Evolutionary conservation across 345 rosid genomes (phyloP).

Genomic region (Citrus medica): DNA sequence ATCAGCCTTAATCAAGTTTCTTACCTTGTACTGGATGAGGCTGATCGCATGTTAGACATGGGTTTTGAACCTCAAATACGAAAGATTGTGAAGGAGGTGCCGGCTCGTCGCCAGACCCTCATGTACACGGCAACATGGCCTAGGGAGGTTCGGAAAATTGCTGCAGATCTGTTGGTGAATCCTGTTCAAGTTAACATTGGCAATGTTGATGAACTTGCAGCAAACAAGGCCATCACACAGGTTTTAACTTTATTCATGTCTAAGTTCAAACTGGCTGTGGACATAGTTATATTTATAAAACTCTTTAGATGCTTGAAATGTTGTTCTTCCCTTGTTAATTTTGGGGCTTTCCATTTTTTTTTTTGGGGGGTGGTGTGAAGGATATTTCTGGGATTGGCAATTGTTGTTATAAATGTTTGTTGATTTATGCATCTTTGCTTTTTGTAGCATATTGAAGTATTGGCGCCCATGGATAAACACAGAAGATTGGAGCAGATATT

Average conservation of each 20-base stretch:
- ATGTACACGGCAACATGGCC: slow-evolving; percentile 99
- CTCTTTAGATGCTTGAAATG: background rate
- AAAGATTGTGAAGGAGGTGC: slow-evolving; percentile 92
- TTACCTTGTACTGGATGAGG: slow-evolving; percentile 95
- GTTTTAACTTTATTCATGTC: slow-evolving; percentile 29
- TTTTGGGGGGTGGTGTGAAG: background rate
- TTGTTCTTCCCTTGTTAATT: background rate
- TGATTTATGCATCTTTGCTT: background rate
- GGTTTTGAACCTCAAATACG: slow-evolving; percentile 98
- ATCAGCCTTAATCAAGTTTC: slow-evolving; percentile 83
- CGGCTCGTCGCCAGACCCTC: slow-evolving; percentile 90
- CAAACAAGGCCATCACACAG: slow-evolving; percentile 98
- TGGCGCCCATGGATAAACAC: slow-evolving; percentile 84
- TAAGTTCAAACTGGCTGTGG: background rate
- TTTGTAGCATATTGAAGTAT: slow-evolving; percentile 64
- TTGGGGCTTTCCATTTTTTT: background rate
- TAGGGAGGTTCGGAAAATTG: slow-evolving; percentile 93
- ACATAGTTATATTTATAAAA: background rate
- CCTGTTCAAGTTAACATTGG: slow-evolving; percentile 98
- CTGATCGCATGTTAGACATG: slow-evolving; percentile 99
- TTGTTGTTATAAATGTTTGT: background rate
- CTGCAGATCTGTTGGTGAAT: slow-evolving; percentile 86
- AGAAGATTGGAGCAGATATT: slow-evolving; percentile 88
- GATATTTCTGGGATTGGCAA: background rate
- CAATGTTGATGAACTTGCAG: slow-evolving; percentile 95